phyloP scores from a whole-genome alignment of 768 basidiomycete genomes.

The Dioszegia hungarica region DNA sequence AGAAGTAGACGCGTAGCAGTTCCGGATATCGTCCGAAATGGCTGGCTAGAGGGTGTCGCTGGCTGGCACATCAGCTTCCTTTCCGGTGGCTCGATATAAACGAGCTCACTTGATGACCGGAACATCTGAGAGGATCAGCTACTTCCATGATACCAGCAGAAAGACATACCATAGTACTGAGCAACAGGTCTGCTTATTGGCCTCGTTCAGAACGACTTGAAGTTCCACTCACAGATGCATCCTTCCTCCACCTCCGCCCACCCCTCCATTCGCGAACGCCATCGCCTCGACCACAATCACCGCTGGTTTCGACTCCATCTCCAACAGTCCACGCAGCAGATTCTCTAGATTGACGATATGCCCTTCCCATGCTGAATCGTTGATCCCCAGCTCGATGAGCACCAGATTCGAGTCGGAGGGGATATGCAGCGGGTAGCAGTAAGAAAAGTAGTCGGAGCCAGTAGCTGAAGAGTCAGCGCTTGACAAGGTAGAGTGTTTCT shows the following conservation, averaged over 20 bases:
- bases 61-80: conserved; percentile 12
- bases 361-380: conserved; percentile 44
- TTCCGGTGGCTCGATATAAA: neutral
- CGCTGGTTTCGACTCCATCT: conserved; percentile 40
- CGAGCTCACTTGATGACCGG: conserved; percentile 40
- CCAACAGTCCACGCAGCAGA: conserved; percentile 43
- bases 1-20: conserved; percentile 40
- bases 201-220: neutral
- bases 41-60: conserved; percentile 39
- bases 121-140: conserved; percentile 28
- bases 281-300: conserved; percentile 44
- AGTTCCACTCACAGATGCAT: conserved; percentile 28
- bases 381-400: conserved; percentile 46
- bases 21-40: conserved; percentile 44
- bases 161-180: conserved; percentile 40
- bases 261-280: conserved; percentile 36
- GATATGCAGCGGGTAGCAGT: conserved; percentile 47
- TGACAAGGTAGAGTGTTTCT: neutral
- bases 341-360: conserved; percentile 49
- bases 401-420: conserved; percentile 41
- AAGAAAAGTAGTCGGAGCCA: conserved; percentile 44
- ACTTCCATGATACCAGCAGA: neutral
- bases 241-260: conserved; percentile 44
- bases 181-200: conserved; percentile 30
- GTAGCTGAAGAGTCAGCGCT: conserved; percentile 26